A percentile compares a stretch with the other conserved stretches of the same genome.
Conservation (phyloP, 2,329 filamentous ascomycete genomes). For the Bipolaris cookei region DNA sequence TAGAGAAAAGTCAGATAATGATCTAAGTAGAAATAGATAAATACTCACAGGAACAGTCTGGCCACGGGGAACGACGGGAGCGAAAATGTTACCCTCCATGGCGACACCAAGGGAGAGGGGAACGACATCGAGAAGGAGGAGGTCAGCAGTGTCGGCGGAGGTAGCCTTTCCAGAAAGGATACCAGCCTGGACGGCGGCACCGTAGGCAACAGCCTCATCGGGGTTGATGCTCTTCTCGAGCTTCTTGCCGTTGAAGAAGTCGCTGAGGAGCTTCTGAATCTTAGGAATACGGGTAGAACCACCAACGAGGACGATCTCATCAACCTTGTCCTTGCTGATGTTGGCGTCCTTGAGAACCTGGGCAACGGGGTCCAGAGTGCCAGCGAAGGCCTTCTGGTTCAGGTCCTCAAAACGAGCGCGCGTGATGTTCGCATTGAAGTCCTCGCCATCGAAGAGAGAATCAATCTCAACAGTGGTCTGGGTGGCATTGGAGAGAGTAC, state of each 20-base stretch:
- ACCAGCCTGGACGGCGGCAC: constrained; percentile 97
- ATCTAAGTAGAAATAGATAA: too few species aligned
- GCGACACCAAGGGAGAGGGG: constrained; percentile 97
- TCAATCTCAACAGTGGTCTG: constrained; percentile 99
- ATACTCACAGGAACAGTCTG: constrained; percentile 60
- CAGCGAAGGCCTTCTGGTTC: constrained; percentile 92
- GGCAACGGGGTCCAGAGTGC: constrained; percentile 92
- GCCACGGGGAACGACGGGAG: constrained; percentile 77
- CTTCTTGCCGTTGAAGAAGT: constrained; percentile 99
- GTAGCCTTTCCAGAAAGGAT: constrained; percentile 98
- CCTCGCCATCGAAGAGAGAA: constrained; percentile 96
- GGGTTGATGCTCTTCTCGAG: constrained; percentile 99
- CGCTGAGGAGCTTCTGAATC: constrained; percentile 98
- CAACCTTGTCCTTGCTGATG: constrained; percentile 88
- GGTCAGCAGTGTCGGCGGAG: constrained; percentile 90
- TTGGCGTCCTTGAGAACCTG: constrained; percentile 93
- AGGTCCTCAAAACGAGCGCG: constrained; percentile 99
- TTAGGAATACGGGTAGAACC: constrained; percentile 98
- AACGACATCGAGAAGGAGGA: constrained; percentile 94
- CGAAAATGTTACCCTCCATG: constrained; percentile 99
- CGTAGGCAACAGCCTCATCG: constrained; percentile 98
- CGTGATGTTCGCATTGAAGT: constrained; percentile 96
- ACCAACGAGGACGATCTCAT: constrained; percentile 99
- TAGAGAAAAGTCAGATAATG: background rate
- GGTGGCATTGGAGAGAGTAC: constrained; percentile 95